These are phyloP conservation scores for Scutellaria galericulata DNA, from an alignment of 257 asterid species.

Conservation along the genomic window DNA sequence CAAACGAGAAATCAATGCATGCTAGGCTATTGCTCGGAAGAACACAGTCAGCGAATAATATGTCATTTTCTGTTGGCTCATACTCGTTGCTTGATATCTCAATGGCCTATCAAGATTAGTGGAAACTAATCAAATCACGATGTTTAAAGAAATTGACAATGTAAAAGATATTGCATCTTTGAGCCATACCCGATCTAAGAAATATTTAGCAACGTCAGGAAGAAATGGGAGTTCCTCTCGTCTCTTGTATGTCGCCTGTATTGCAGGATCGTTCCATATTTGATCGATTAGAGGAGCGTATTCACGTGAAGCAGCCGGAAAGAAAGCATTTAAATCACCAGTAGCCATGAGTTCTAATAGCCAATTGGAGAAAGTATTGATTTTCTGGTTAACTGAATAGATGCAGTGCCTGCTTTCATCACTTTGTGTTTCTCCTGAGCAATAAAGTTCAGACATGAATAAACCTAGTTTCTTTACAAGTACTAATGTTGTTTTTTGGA, in stretches of 20 bases:
- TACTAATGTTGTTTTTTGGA: too few species aligned
- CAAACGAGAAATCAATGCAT: constrained; percentile 56
- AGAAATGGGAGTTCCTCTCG: constrained; percentile 53
- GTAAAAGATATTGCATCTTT: not conserved
- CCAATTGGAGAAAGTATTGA: constrained; percentile 59
- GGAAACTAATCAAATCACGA: not conserved
- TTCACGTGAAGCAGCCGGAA: constrained; percentile 65
- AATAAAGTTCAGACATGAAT: not conserved
- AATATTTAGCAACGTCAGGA: constrained; percentile 68
- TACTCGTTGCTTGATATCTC: constrained; percentile 68
- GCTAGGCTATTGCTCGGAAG: constrained; percentile 62
- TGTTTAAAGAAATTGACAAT: not conserved
- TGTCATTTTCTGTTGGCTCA: constrained; percentile 62
- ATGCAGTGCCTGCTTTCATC: constrained; percentile 47
- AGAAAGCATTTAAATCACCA: constrained; percentile 52
- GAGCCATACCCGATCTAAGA: constrained; percentile 62
- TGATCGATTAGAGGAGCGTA: constrained; percentile 59
- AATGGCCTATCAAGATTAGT: constrained; percentile 48
- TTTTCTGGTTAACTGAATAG: constrained; percentile 56
- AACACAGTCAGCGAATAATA: constrained; percentile 64
- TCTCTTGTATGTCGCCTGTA: constrained; percentile 77
- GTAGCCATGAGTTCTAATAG: constrained; percentile 51
- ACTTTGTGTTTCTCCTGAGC: constrained; percentile 41
- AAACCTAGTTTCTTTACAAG: too few species aligned
- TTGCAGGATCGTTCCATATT: constrained; percentile 76